Evolutionary conservation across 75 land plant genomes (phyloP), one percentile per base, ranked within the genome.

Genomic region (Cryptomeria japonica): DNA sequence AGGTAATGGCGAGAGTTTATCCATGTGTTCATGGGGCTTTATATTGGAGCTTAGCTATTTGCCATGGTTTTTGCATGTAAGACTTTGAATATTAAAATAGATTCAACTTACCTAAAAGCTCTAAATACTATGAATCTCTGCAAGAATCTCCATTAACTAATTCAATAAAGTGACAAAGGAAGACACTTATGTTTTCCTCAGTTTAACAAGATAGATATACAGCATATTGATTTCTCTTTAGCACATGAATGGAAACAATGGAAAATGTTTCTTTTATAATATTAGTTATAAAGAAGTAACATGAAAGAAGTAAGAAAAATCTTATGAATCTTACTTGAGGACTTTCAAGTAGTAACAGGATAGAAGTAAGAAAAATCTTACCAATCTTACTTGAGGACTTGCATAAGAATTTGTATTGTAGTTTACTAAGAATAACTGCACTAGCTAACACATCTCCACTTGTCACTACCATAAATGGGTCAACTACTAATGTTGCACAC

Each of bases 401-500:
- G 28, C 28, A 82, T 28, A 46, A 44, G 41, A 44, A 82, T 41
- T 75, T 36, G 85, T 93, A 96, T 98, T 94, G 87, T 85, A 95
- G 92, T 68, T 73, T 91, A 92, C 88, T 87, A 38, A 97, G 88
- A 80, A 93, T 92, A 34, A 91, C 90, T 75, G 97, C 94, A 49
- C 91, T 94, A 82, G 97, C 92, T 64, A 98, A 93, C 41, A 87
- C 87, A 87, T 98, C 95, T 42, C 99, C 99, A 89, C 99, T 98
- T 68, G 99, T 96, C 83, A 98, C 92, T 32, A 96, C 92, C 97
- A 98, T 93, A 53, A 98, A 98, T 84, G 99, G 99, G 92, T 98
- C 98, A 53, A 98, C 96, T 51, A 98, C 98, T 86, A 98, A 73
- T 87, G 95, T 97, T 98, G 97, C 90, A 93, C 93, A 92, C 87